phyloP scores from a whole-genome alignment of 805 yeast genomes.

The Hermanozyma aechmeae region DNA sequence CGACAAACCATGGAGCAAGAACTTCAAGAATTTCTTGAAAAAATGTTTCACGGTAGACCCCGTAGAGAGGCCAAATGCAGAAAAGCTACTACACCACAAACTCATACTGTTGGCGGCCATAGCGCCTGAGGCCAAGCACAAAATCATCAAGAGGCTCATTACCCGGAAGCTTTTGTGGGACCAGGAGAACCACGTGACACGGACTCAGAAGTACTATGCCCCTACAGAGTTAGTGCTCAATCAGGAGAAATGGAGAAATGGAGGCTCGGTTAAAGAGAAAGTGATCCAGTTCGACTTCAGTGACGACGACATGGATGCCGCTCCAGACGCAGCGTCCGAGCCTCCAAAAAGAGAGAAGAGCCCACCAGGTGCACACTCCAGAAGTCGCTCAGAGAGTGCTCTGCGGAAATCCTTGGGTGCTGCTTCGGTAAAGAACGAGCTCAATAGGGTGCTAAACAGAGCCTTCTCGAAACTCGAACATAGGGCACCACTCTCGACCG shows the following conservation, averaged over 20 bases:
- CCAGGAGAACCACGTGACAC: conserved; percentile 24
- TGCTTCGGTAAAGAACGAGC: conserved; percentile 11
- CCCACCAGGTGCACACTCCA: too few relatives aligned
- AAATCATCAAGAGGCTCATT: conserved; percentile 20
- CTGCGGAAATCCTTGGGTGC: too few relatives aligned
- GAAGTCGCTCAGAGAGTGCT: too few relatives aligned
- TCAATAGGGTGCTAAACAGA: conserved; percentile 9
- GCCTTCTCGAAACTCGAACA: conserved; percentile 21
- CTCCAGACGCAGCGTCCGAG: too few relatives aligned
- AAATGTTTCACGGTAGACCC: conserved; percentile 28
- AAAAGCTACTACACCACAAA: conserved; percentile 22
- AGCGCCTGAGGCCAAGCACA: conserved; percentile 4
- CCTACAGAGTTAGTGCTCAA: conserved; percentile 28
- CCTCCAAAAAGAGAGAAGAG: too few relatives aligned
- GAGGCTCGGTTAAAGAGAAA: conserved; percentile 4
- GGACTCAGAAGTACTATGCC: conserved; percentile 22
- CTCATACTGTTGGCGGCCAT: conserved; percentile 16
- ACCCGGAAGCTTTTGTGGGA: conserved; percentile 30
- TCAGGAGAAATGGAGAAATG: conserved; percentile 20
- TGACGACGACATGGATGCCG: too few relatives aligned
- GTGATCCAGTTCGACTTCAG: conserved; percentile 28
- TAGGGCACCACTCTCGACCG: conserved; percentile 19
- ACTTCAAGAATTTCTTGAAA: conserved; percentile 21
- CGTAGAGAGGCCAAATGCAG: conserved; percentile 20
- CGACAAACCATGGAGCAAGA: conserved; percentile 11